Evolutionary conservation across 1,284 basidiomycete species (phyloP), one percentile per base, ranked within the genome.

Genomic region (Tilletia indica): DNA sequence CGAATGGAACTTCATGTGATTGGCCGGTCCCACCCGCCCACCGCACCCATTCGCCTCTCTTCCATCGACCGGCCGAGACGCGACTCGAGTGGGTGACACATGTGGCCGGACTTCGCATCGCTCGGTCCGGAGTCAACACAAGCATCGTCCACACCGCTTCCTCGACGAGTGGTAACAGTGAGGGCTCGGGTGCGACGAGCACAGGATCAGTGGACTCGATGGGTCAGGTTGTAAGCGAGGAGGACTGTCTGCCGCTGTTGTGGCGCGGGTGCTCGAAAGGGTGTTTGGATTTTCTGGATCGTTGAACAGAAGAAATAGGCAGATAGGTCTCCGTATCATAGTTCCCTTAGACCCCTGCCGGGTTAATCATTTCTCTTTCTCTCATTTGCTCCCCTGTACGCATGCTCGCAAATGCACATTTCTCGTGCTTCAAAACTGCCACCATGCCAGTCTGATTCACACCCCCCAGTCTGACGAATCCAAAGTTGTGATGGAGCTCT

Each of bases 51-150:
- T 77, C 77, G 4, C 80, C 77, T 21, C 71, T 82, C 9, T 83
- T 79, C 71, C 70, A 71, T 42, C 68, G 70, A 16, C 67, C 79
- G n/a, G 72, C 49, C 21, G 82, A 81, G 61, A 69, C 70, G 31
- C 70, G 80, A 12, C 51, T 82, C 14, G 82, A 83, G 58, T 83
- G 82, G 82, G 79, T 83, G 47, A 77, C 76, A 45, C 81, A 83
- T 67, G 74, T 83, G 38, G 82, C 74, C 11, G 82, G 82, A 5
- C 70, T 78, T 21, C 72, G 74, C 21, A 79, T 82, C 11, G 78
- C 78, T 76, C 77, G 70, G 63, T 73, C 12, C 47, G 73, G 14
- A 74, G 74, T 45, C 73, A 72, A 14, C 69, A 74, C 38, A 69
- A 76, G 11, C 71, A 73, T 67, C 51, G 73, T 38, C 68, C 71